Percentiles rank a stretch among this genome's conserved stretches.
phyloP scores from a whole-genome alignment of 208 protist species.

The Crithidia expoeki region DNA sequence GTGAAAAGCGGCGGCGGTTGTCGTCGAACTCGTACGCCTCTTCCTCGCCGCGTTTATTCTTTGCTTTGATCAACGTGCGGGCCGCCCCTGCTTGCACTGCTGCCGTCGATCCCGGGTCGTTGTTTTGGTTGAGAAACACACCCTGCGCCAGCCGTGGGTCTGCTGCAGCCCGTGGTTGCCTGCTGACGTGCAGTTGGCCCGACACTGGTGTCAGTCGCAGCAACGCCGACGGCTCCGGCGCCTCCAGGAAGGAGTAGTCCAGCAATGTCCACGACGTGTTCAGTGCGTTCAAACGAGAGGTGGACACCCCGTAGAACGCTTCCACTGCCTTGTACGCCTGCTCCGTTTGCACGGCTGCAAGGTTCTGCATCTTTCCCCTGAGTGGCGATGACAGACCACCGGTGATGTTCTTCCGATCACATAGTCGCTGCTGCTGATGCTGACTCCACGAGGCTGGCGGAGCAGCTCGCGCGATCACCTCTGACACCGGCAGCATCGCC shows the following conservation, averaged over 20 bases:
- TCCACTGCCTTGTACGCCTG: conserved; percentile 39
- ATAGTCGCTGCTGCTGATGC: conserved; percentile 25
- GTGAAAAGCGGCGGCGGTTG: conserved; percentile 41
- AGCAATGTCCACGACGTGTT: conserved; percentile 47
- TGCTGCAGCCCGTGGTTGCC: conserved; percentile 30
- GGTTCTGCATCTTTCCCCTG: neutral
- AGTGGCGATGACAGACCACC: neutral
- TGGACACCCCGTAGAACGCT: conserved; percentile 53
- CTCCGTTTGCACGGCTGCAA: conserved; percentile 22
- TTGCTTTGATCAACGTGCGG: conserved; percentile 82
- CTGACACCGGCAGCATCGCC: conserved; percentile 59
- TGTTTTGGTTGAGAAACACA: conserved; percentile 74
- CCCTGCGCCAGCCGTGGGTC: conserved; percentile 70
- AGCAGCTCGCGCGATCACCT: conserved; percentile 55
- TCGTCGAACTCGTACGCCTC: conserved; percentile 88
- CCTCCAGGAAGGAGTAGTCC: conserved; percentile 59
- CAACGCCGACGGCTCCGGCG: conserved; percentile 45
- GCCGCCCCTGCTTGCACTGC: conserved; percentile 2
- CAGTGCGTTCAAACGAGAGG: conserved; percentile 42
- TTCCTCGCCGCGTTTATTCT: conserved; percentile 88
- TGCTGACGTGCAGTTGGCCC: conserved; percentile 47
- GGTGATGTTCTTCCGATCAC: neutral
- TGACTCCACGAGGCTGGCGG: conserved; percentile 16
- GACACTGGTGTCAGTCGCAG: conserved; percentile 46
- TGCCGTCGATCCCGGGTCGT: conserved; percentile 48